Evolutionary conservation across 352 stramenopile species (phyloP).

Genomic region (Pythium scleroteichum): DNA sequence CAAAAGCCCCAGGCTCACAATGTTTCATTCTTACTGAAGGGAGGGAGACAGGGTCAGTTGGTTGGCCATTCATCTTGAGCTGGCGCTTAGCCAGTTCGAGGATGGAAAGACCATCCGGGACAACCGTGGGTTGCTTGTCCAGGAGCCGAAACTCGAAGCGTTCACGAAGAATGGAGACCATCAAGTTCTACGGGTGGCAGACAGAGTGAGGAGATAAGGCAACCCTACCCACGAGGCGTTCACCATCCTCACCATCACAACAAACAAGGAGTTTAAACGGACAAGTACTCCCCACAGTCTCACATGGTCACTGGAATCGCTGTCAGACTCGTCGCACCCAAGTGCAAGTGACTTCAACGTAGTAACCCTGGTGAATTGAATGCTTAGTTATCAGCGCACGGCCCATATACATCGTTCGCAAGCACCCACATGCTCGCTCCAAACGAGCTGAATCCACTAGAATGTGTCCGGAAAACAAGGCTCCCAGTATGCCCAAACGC

Average conservation of each 20-base stretch:
- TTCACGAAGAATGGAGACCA: constrained; percentile 60
- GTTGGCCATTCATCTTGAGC: constrained; percentile 50
- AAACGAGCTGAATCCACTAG: constrained; percentile 40
- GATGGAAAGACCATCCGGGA: constrained; percentile 41
- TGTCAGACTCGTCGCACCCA: not conserved
- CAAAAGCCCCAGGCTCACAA: not conserved
- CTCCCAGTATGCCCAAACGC: constrained; percentile 45
- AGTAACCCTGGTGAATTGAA: constrained; percentile 4
- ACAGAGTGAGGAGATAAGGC: no score
- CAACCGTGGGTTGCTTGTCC: constrained; percentile 13
- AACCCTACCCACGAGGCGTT: no score
- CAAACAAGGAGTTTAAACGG: constrained; percentile 20
- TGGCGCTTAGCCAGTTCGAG: constrained; percentile 58
- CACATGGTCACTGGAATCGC: not conserved
- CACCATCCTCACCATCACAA: constrained; percentile 27
- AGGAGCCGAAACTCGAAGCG: constrained; percentile 44
- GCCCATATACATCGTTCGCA: not conserved
- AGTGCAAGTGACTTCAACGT: constrained; percentile 20
- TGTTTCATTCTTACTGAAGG: constrained; percentile 34
- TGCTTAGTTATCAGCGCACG: no score
- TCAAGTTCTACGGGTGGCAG: constrained; percentile 45
- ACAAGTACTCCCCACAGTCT: constrained; percentile 22
- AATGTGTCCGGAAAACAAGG: constrained; percentile 42
- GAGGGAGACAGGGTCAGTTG: constrained; percentile 41
- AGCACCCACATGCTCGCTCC: constrained; percentile 47